Conservation (phyloP, 2,329 filamentous ascomycete species). For the Neobulgaria alba region DNA sequence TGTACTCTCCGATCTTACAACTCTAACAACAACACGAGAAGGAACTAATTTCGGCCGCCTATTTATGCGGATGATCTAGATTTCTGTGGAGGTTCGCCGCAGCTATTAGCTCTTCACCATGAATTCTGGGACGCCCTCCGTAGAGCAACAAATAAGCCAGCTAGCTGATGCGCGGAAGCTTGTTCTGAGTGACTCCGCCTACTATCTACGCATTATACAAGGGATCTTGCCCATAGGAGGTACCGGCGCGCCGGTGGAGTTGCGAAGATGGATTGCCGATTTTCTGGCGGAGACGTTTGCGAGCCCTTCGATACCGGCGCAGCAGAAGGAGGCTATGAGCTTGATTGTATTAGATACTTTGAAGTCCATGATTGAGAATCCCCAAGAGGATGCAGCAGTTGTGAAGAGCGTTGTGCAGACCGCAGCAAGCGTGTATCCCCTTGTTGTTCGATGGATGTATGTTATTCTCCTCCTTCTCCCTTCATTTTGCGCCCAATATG, state of each 20-base stretch:
- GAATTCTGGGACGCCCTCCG: constrained; percentile 45
- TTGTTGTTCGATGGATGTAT: constrained; percentile 91
- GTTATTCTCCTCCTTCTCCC: constrained; percentile 36
- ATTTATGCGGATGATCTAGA: too few relatives aligned
- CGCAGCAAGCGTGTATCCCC: constrained; percentile 84
- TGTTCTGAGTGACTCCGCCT: constrained; percentile 74
- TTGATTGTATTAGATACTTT: constrained; percentile 72
- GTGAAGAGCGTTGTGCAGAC: constrained; percentile 82
- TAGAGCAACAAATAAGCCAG: constrained; percentile 74
- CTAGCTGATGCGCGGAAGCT: constrained; percentile 85
- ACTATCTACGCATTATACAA: constrained; percentile 87
- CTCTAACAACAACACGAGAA: too few relatives aligned
- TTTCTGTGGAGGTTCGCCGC: constrained; percentile 18
- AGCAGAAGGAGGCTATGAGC: constrained; percentile 74
- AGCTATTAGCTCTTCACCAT: constrained; percentile 30
- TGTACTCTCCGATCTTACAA: too few relatives aligned
- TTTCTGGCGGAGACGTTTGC: constrained; percentile 95
- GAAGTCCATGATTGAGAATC: constrained; percentile 58
- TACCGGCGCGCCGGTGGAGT: constrained; percentile 62
- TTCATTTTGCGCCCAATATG: too few relatives aligned
- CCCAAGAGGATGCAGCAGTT: constrained; percentile 70
- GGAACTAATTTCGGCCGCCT: too few relatives aligned
- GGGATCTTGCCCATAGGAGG: constrained; percentile 89
- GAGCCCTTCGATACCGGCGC: constrained; percentile 69
- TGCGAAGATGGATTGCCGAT: constrained; percentile 92